A percentile compares a stretch with the other conserved stretches of the same genome.
Conservation (phyloP, 495 filamentous ascomycete species). For the Aspergillus homomorphus region DNA sequence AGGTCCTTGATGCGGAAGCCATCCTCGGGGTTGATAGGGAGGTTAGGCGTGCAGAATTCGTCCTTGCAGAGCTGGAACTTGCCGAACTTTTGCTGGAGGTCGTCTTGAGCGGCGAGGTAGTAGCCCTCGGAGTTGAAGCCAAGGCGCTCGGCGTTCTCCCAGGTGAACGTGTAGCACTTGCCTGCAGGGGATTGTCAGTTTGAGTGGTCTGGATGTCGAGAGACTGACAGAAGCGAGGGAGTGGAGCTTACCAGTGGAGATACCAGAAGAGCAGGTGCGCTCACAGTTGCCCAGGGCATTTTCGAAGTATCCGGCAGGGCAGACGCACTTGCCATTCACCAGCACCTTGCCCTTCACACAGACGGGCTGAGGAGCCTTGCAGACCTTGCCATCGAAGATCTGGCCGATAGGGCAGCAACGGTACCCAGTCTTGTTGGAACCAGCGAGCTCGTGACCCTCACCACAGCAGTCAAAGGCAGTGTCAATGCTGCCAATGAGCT, state of each 20-base stretch:
- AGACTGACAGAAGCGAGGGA: background rate
- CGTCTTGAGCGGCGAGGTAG: constrained; percentile 6
- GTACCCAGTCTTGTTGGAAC: constrained; percentile 4
- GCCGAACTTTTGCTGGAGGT: constrained; percentile 7
- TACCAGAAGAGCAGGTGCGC: constrained; percentile 5
- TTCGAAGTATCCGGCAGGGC: background rate
- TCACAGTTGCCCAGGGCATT: background rate
- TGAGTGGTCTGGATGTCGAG: background rate
- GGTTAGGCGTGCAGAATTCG: background rate
- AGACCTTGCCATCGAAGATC: constrained; percentile 8
- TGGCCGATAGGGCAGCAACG: constrained; percentile 5
- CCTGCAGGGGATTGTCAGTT: background rate
- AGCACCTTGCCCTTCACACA: constrained; percentile 8
- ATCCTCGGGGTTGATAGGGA: constrained; percentile 8
- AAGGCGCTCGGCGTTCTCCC: constrained; percentile 7
- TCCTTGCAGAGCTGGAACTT: constrained; percentile 14
- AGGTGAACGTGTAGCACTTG: constrained; percentile 14
- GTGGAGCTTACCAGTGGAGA: constrained; percentile 1
- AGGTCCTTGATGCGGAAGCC: constrained; percentile 9
- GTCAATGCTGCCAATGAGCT: constrained; percentile 6
- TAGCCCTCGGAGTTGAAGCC: constrained; percentile 7
- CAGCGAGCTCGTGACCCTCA: constrained; percentile 6
- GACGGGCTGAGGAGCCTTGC: constrained; percentile 1
- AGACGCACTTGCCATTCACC: constrained; percentile 6
- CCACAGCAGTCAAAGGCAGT: constrained; percentile 14